These are phyloP conservation scores for Trichothecium roseum DNA, from an alignment of 2,329 filamentous ascomycete genomes.

Conservation along the genomic window DNA sequence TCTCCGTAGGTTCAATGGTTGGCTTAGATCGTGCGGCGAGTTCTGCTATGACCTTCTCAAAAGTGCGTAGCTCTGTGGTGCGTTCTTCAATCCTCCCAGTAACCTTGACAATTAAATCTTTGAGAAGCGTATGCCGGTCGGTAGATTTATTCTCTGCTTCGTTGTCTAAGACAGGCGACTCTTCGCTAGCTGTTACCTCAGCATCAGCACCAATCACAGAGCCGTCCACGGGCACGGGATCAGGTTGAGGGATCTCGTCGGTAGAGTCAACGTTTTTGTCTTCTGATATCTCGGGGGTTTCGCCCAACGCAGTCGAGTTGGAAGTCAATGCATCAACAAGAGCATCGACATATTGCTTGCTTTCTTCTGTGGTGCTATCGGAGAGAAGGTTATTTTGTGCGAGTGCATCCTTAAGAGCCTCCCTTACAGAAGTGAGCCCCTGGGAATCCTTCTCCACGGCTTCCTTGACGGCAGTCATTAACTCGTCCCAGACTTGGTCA, in stretches of 20 bases:
- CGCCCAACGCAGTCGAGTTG: slow-evolving; percentile 16
- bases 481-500: slow-evolving; percentile 39
- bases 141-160: slow-evolving; percentile 5
- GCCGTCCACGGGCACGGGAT: not conserved
- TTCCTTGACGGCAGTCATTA: slow-evolving; percentile 44
- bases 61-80: slow-evolving; percentile 30
- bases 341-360: slow-evolving; percentile 35
- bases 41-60: slow-evolving; percentile 40
- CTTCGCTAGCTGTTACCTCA: slow-evolving; percentile 4
- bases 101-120: slow-evolving; percentile 41
- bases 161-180: slow-evolving; percentile 1
- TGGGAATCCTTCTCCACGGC: slow-evolving; percentile 47
- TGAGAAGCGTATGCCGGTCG: slow-evolving; percentile 19
- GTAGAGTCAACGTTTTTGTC: slow-evolving; percentile 5
- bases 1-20: not conserved
- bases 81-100: slow-evolving; percentile 33
- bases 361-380: slow-evolving; percentile 33
- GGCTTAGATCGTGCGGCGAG: slow-evolving; percentile 28
- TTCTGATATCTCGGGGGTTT: slow-evolving; percentile 7
- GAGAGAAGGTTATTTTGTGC: slow-evolving; percentile 42
- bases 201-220: slow-evolving; percentile 9
- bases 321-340: slow-evolving; percentile 37
- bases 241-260: not conserved
- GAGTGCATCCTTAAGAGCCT: slow-evolving; percentile 44
- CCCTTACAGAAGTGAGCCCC: slow-evolving; percentile 39